Percentiles rank a stretch among this genome's conserved stretches.
Conservation (phyloP, 2,329 filamentous ascomycete species). For the Fusarium ambrosium region DNA sequence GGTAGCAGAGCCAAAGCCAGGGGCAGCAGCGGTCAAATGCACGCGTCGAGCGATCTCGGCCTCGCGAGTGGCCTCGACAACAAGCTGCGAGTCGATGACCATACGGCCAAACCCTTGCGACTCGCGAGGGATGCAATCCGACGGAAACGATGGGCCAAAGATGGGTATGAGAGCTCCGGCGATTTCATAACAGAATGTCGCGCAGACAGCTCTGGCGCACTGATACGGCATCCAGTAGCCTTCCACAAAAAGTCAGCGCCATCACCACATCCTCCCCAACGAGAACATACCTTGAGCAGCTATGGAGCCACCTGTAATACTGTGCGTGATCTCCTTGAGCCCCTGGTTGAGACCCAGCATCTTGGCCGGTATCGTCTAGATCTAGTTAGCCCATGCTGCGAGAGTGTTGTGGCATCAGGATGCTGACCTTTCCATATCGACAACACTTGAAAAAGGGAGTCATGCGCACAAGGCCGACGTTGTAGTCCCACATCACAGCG, state of each 20-base stretch:
- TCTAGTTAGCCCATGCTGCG: slow-evolving; percentile 24
- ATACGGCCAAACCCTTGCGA: slow-evolving; percentile 75
- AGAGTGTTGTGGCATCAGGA: background rate
- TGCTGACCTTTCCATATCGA: slow-evolving; percentile 83
- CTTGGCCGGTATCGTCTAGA: slow-evolving; percentile 87
- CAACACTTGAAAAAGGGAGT: slow-evolving; percentile 95
- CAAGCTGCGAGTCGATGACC: slow-evolving; percentile 71
- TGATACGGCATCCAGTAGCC: slow-evolving; percentile 97
- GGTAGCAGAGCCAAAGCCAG: slow-evolving; percentile 28
- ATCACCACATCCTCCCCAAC: background rate
- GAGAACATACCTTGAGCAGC: slow-evolving; percentile 80
- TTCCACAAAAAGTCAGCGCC: slow-evolving; percentile 53
- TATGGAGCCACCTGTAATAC: slow-evolving; percentile 93
- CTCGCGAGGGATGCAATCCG: slow-evolving; percentile 75
- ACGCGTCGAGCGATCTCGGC: slow-evolving; percentile 50
- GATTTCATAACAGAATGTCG: slow-evolving; percentile 90
- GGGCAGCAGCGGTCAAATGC: slow-evolving; percentile 24
- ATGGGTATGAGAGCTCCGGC: slow-evolving; percentile 89
- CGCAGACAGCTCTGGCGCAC: slow-evolving; percentile 87
- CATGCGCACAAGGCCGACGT: slow-evolving; percentile 91
- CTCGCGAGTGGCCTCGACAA: slow-evolving; percentile 65
- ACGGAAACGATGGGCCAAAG: slow-evolving; percentile 86
- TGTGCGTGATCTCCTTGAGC: slow-evolving; percentile 89
- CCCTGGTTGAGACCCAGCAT: slow-evolving; percentile 84
- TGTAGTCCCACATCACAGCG: slow-evolving; percentile 97